A percentile compares a stretch with the other conserved stretches of the same genome.
These are phyloP conservation scores for Mycosphaerella sp. DNA, from an alignment of 2,329 filamentous ascomycete genomes.

Conservation along the genomic window DNA sequence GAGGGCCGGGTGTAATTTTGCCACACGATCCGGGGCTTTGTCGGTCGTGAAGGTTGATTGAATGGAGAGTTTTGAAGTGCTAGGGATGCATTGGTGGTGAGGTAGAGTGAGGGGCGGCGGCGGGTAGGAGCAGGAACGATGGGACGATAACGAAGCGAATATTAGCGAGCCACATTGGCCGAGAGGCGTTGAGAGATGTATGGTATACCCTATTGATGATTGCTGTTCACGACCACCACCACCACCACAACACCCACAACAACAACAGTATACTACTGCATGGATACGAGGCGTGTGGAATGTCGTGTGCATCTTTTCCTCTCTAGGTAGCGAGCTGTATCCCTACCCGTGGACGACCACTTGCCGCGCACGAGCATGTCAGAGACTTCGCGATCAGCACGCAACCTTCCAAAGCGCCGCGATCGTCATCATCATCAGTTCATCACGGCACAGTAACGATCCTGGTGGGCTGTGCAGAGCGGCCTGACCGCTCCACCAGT, in stretches of 20 bases:
- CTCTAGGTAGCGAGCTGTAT: too few species aligned
- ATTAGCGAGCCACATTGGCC: not conserved
- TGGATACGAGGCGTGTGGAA: not conserved
- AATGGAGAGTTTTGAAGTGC: too few species aligned
- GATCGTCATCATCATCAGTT: not conserved
- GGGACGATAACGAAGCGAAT: not conserved
- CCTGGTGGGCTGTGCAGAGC: not conserved
- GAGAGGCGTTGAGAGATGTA: not conserved
- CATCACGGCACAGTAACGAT: too few species aligned
- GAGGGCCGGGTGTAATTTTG: too few species aligned
- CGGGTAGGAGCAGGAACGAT: not conserved
- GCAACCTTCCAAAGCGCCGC: not conserved
- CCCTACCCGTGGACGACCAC: too few species aligned
- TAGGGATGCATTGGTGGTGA: not conserved
- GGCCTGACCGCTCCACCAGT: not conserved
- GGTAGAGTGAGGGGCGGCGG: not conserved
- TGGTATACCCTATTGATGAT: not conserved
- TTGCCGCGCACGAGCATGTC: too few species aligned
- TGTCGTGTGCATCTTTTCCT: not conserved
- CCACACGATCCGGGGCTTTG: too few species aligned
- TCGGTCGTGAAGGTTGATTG: too few species aligned
- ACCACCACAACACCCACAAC: too few species aligned
- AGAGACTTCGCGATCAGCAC: not conserved
- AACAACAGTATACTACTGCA: not conserved
- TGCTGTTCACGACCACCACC: not conserved